phyloP scores from a whole-genome alignment of 208 protist genomes.

The Balamuthia mandrillaris region DNA sequence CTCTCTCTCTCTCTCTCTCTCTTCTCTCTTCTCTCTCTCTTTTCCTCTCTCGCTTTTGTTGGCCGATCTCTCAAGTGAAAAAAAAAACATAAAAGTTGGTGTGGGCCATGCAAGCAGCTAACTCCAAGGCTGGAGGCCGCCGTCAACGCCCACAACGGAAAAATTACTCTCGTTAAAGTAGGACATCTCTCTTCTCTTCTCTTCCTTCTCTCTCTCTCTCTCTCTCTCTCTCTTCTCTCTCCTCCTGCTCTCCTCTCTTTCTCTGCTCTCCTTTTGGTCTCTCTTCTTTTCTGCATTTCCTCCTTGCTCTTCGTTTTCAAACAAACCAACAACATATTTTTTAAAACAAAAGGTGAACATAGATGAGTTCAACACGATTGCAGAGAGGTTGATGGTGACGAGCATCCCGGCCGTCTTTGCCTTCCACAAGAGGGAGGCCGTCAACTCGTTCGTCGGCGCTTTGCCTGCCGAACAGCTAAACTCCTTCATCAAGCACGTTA shows the following conservation, averaged over 20 bases:
- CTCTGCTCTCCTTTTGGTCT: background rate
- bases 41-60: too few relatives aligned
- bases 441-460: background rate
- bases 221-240: background rate
- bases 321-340: background rate
- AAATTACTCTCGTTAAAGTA: too few relatives aligned
- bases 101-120: background rate
- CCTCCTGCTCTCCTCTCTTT: background rate
- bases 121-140: background rate
- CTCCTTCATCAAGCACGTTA: too few relatives aligned
- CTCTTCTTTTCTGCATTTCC: background rate
- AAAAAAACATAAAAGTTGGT: too few relatives aligned
- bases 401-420: conserved; percentile 36
- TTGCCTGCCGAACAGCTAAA: too few relatives aligned
- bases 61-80: too few relatives aligned
- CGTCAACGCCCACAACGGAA: background rate
- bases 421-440: conserved; percentile 14
- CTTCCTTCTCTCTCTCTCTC: background rate
- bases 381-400: conserved; percentile 5
- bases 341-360: conserved; percentile 15
- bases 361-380: background rate
- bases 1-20: background rate
- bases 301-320: background rate
- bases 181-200: background rate
- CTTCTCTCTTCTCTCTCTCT: too few relatives aligned